Conservation (phyloP, 345 rosid genomes). For the Arabis hirsuta region DNA sequence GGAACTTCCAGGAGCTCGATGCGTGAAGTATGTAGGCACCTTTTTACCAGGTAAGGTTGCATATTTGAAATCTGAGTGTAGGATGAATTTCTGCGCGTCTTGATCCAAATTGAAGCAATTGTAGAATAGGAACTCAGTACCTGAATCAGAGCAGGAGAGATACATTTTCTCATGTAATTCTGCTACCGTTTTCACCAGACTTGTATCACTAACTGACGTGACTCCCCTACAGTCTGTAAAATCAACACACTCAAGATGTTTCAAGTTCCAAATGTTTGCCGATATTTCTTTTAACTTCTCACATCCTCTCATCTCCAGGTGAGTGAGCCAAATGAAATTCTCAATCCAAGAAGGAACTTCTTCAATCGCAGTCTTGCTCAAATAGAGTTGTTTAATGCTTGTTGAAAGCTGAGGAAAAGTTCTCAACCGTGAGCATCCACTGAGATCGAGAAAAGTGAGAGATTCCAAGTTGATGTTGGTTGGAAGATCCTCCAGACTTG, state of each 20-base stretch:
- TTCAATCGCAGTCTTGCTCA: not conserved
- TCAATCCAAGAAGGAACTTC: conserved; percentile 9
- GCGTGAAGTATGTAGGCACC: not conserved
- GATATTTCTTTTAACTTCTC: no score
- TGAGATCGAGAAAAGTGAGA: no score
- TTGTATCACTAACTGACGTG: not conserved
- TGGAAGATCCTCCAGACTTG: no score
- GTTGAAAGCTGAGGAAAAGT: not conserved
- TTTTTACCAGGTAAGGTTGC: not conserved
- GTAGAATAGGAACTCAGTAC: no score
- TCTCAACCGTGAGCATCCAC: not conserved
- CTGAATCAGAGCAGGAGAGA: no score
- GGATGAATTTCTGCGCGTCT: not conserved
- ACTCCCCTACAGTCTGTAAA: conserved; percentile 16
- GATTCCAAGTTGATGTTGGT: no score
- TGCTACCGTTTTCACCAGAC: not conserved
- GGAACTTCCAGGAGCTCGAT: not conserved
- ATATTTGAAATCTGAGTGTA: not conserved
- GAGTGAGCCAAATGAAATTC: not conserved
- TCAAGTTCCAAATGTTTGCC: no score
- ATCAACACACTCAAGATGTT: no score
- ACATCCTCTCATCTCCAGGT: no score
- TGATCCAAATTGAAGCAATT: no score
- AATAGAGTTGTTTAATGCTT: not conserved
- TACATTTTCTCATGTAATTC: no score